Conservation (phyloP, 176 grass and related monocot species). For the Themeda triandra region DNA sequence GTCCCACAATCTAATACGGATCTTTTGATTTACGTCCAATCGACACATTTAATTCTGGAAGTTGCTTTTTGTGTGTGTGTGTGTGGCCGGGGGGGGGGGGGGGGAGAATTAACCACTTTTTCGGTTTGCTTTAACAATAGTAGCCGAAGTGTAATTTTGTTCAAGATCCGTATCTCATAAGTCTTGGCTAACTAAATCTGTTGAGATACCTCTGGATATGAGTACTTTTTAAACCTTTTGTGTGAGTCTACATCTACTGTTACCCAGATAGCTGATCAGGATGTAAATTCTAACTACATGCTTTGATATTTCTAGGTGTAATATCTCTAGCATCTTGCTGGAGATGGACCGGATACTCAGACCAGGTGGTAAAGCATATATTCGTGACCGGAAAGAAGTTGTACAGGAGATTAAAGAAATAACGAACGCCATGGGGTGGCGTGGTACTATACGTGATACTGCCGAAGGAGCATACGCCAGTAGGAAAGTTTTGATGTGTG, state of each 20-base stretch:
- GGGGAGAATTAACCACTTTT: neutral
- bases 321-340: constrained; percentile 73
- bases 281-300: neutral
- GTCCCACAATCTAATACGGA: neutral
- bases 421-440: constrained; percentile 65
- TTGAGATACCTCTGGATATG: neutral
- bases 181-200: neutral
- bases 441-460: constrained; percentile 58
- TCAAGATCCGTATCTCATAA: neutral
- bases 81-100: no score
- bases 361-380: constrained; percentile 68
- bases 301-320: constrained; percentile 53
- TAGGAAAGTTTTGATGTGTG: constrained; percentile 74
- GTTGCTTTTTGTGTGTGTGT: neutral
- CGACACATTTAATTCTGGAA: neutral
- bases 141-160: neutral
- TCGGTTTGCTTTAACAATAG: constrained; percentile 7
- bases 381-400: constrained; percentile 59
- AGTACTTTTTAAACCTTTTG: neutral
- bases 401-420: constrained; percentile 58
- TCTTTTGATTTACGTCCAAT: neutral
- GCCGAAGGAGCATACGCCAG: constrained; percentile 68
- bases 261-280: neutral
- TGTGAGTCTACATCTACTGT: neutral
- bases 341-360: constrained; percentile 93